Conservation (phyloP, 148 eudicot genomes). For the Heliamphora exappendiculata region DNA sequence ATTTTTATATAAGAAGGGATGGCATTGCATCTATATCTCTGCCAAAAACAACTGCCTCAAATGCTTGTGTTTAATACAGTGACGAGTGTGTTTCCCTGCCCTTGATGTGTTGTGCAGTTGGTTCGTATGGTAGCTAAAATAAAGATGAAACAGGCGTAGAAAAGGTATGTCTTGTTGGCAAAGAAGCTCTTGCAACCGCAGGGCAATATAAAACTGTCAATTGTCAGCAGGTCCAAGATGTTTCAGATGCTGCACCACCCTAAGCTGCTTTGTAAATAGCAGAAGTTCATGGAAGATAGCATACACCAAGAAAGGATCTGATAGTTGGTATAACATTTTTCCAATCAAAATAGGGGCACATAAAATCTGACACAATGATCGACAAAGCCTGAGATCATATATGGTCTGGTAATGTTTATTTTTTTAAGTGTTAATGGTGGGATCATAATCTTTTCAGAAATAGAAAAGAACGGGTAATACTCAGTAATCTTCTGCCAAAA, state of each 20-base stretch:
- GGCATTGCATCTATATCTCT: background rate
- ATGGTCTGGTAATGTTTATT: background rate
- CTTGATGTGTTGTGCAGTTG: background rate
- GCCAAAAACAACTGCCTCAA: background rate
- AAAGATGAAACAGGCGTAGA: background rate
- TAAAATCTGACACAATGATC: background rate
- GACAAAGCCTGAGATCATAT: background rate
- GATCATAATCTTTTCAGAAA: background rate
- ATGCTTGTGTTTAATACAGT: background rate
- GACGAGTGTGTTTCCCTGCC: background rate
- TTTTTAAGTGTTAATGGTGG: background rate
- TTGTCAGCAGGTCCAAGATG: background rate
- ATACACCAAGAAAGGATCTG: background rate
- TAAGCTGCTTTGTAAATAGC: background rate
- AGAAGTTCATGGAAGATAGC: background rate
- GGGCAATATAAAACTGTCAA: background rate
- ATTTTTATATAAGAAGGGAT: background rate
- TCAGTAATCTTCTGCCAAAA: background rate
- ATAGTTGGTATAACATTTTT: background rate
- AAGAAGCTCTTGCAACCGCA: background rate
- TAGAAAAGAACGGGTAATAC: background rate
- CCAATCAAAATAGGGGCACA: background rate
- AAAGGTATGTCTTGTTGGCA: background rate
- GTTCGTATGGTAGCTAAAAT: background rate
- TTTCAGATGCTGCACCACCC: background rate